Evolutionary conservation across 768 basidiomycete species (phyloP), one percentile per base, ranked within the genome.

Genomic region (Auricularia sp.): DNA sequence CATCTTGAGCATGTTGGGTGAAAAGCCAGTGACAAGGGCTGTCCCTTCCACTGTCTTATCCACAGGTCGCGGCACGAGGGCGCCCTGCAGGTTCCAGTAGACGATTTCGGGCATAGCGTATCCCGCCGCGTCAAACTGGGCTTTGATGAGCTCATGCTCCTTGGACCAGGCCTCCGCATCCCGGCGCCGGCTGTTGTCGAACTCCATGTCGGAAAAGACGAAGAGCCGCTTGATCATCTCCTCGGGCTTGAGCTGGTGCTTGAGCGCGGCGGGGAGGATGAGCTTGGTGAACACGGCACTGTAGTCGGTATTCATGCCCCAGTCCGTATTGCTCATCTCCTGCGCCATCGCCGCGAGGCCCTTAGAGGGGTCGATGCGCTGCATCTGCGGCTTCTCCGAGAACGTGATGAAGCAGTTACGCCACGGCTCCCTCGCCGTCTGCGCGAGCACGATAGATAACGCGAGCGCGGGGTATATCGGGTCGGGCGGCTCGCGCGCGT

Each of bases 121-220:
- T 65, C 89, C 88, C 3, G 84, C 86, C 65, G 78, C 72, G 58
- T 70, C 70, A 68, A 85, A 91, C 70, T 79, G 83, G 65, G 75
- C 70, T 71, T 79, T 80, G 47, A 90, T 81, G 24, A 72, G 72
- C 39, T 86, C 80, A 68, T 89, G 81, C 58, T 83, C 87, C 45
- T 88, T 90, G 69, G 82, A 78, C 85, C 86, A 89, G 2, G 62
- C 36, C 8, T 21, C 62, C 63, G 47, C 7, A 59, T 54, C 6
- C 33, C 54, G 58, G 42, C 65, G 44, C 16, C 58, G 64, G 36
- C 73, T 70, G n/a, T 66, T 62, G 70, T 90, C 86, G 67, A 90
- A 90, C 74, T 89, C 88, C 89, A 90, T 90, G 70, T 90, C 88
- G 2, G 83, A 83, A 72, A 92, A 90, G 54, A 90, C 79, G 70